Conservation (phyloP, 2,329 filamentous ascomycete species). For the Aspergillus ustus region DNA sequence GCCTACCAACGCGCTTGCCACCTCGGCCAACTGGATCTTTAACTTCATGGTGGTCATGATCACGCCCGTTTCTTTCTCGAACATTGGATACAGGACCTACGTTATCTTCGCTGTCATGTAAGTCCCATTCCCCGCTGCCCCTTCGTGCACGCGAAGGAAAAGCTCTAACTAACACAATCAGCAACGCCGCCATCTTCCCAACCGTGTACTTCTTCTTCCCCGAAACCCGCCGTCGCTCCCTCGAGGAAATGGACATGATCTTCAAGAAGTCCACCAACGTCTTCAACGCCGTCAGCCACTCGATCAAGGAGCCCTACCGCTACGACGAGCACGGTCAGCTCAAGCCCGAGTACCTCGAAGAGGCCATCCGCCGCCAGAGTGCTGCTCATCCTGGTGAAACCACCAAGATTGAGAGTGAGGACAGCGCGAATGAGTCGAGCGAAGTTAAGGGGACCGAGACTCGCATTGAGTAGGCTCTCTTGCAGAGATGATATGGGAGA, state of each 20-base stretch:
- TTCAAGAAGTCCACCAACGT: conserved; percentile 60
- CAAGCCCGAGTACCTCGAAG: conserved; percentile 53
- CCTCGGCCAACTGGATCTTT: conserved; percentile 55
- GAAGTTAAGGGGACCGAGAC: conserved; percentile 1
- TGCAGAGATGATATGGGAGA: too few species aligned
- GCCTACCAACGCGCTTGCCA: conserved; percentile 56
- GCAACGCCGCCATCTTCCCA: conserved; percentile 60
- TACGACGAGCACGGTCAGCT: conserved; percentile 63
- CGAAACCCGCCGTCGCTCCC: conserved; percentile 61
- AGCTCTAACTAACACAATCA: conserved; percentile 26
- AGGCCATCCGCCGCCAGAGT: conserved; percentile 34
- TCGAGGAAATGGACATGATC: conserved; percentile 73
- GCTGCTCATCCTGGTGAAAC: conserved; percentile 15
- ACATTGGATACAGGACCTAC: conserved; percentile 40
- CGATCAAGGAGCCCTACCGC: conserved; percentile 56
- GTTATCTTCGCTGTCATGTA: conserved; percentile 52
- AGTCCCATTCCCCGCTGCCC: conserved; percentile 22
- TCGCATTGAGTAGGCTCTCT: not conserved
- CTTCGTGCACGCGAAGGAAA: too few species aligned
- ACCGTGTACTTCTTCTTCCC: conserved; percentile 66
- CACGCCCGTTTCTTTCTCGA: conserved; percentile 37
- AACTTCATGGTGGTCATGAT: conserved; percentile 56
- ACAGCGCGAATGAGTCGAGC: conserved; percentile 25
- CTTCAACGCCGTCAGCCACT: conserved; percentile 55
- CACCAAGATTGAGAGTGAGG: conserved; percentile 31